phyloP scores from a whole-genome alignment of 371 early-diverging fungal species.

The Lichtheimia corymbifera region DNA sequence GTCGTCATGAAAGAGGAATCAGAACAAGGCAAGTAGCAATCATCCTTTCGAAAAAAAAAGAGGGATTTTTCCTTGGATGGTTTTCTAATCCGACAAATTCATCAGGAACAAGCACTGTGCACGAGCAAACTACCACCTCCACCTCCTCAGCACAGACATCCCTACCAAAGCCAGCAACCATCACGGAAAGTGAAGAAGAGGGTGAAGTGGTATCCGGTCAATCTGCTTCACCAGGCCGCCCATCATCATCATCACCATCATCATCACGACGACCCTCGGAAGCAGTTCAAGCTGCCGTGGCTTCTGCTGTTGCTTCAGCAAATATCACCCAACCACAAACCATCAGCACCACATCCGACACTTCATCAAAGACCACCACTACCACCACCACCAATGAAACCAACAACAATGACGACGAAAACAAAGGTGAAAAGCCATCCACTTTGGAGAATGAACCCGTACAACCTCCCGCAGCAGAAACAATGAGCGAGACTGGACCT shows the following conservation, averaged over 20 bases:
- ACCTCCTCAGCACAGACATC: slow-evolving; percentile 1
- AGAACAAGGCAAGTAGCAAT: slow-evolving; percentile 1
- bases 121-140: not conserved
- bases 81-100: slow-evolving; percentile 7
- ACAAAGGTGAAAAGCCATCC: not conserved
- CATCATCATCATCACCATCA: slow-evolving; percentile 1
- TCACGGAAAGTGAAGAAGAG: slow-evolving; percentile 46
- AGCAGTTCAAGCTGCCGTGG: slow-evolving; percentile 8
- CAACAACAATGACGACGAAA: not conserved
- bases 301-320: slow-evolving; percentile 4
- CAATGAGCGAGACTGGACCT: slow-evolving; percentile 5
- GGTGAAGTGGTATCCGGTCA: slow-evolving; percentile 40
- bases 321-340: not conserved
- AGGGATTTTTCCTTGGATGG: too few relatives aligned
- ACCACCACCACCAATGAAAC: not conserved
- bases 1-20: slow-evolving; percentile 9
- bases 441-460: slow-evolving; percentile 11
- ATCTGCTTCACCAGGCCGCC: slow-evolving; percentile 25
- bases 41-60: not conserved
- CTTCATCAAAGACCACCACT: not conserved
- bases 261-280: not conserved
- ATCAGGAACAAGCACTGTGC: not conserved
- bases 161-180: not conserved
- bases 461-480: slow-evolving; percentile 8
- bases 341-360: not conserved